Evolutionary conservation across 306 rosid genomes (phyloP).

Genomic region (Prinsepia uniflora): DNA sequence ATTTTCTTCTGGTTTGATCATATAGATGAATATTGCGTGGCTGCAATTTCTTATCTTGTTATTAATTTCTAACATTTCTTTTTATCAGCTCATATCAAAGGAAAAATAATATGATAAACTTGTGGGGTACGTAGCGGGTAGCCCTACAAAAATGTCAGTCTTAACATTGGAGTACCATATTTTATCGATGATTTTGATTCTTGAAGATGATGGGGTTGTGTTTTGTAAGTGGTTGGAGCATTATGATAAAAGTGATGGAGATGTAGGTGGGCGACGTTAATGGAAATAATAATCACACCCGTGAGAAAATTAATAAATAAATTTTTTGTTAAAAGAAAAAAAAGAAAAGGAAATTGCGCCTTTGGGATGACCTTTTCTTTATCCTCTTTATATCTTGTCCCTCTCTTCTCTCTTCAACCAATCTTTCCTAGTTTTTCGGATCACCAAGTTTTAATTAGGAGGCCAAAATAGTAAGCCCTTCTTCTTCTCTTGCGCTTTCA

Average conservation of each 20-base stretch:
- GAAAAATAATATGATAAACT: no score
- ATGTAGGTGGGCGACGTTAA: slow-evolving; percentile 35
- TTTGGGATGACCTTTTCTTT: slow-evolving; percentile 6
- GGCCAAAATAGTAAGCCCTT: background rate
- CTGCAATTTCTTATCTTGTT: no score
- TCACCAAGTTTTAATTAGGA: slow-evolving; percentile 1
- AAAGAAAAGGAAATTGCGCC: background rate
- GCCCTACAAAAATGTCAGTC: no score
- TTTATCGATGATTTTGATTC: background rate
- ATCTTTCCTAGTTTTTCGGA: background rate
- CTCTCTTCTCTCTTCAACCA: background rate
- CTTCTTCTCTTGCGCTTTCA: background rate
- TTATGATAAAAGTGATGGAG: slow-evolving; percentile 32
- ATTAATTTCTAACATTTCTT: no score
- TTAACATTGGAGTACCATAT: no score
- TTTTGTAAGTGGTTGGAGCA: slow-evolving; percentile 36
- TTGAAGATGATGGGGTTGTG: slow-evolving; percentile 3
- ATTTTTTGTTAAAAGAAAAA: no score
- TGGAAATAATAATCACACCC: slow-evolving; percentile 37
- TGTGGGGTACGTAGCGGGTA: no score
- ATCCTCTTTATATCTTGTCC: background rate
- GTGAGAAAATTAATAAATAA: slow-evolving; percentile 27
- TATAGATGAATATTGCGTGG: background rate
- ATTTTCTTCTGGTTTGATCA: background rate
- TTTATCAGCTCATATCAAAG: no score